Evolutionary conservation across 73 alveolate genomes (phyloP).

Genomic region (Stentor coeruleus): DNA sequence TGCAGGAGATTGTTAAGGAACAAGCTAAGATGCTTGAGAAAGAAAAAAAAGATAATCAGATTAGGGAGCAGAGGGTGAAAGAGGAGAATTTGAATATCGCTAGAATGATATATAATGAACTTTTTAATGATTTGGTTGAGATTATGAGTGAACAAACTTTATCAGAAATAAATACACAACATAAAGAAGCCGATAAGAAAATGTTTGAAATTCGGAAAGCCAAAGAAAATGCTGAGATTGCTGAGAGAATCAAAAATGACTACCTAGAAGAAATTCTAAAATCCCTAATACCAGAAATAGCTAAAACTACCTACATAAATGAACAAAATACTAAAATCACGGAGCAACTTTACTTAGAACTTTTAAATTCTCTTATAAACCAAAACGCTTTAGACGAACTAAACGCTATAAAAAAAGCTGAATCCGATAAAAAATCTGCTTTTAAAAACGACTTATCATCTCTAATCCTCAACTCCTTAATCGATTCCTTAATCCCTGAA

Average conservation of each 20-base stretch:
- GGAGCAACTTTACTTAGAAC: background rate
- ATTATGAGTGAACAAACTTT: background rate
- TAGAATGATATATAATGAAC: background rate
- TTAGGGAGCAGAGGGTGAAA: background rate
- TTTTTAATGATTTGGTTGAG: background rate
- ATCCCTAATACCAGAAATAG: background rate
- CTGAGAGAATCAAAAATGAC: background rate
- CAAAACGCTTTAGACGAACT: background rate
- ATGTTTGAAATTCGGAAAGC: background rate
- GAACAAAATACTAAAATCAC: background rate
- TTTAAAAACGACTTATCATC: background rate
- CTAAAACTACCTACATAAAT: too few species aligned
- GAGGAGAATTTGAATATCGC: background rate
- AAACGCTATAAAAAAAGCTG: background rate
- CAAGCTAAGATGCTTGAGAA: background rate
- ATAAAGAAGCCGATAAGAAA: background rate
- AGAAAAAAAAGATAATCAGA: background rate
- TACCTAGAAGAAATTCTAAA: background rate
- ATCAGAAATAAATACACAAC: background rate
- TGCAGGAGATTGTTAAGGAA: background rate
- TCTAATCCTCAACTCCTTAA: background rate
- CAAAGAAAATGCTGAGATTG: background rate
- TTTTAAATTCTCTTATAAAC: background rate
- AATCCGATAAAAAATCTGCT: background rate
- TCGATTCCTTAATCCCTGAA: background rate